These are phyloP conservation scores for Tricholoma terreum DNA, from an alignment of 768 basidiomycete species.

Conservation along the genomic window DNA sequence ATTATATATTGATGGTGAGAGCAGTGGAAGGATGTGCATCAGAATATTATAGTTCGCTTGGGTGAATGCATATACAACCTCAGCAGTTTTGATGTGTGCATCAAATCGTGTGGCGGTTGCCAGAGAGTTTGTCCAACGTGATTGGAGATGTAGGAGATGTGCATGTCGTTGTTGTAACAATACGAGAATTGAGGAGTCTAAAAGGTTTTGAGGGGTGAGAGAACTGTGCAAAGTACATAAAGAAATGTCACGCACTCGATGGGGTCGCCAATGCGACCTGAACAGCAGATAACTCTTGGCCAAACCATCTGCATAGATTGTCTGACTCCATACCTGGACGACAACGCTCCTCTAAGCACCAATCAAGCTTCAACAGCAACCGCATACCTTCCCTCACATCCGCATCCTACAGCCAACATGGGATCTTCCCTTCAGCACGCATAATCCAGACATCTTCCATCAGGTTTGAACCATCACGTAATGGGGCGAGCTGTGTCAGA, in stretches of 20 bases:
- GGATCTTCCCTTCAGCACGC: constrained; percentile 7
- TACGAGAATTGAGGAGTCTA: too few relatives aligned
- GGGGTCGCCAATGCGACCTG: constrained; percentile 18
- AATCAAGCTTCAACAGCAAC: constrained; percentile 11
- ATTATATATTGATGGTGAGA: too few relatives aligned
- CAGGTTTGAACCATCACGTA: constrained; percentile 22
- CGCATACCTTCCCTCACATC: constrained; percentile 13
- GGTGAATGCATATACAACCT: neutral
- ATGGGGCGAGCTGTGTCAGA: constrained; percentile 23
- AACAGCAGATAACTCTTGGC: constrained; percentile 23
- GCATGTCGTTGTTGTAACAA: constrained; percentile 10
- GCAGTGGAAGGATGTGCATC: too few relatives aligned
- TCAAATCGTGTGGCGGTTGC: constrained; percentile 7
- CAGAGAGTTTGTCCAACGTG: constrained; percentile 17
- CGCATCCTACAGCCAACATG: constrained; percentile 32
- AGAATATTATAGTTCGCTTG: too few relatives aligned
- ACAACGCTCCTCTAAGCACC: constrained; percentile 14
- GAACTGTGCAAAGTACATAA: too few relatives aligned
- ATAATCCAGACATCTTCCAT: constrained; percentile 39
- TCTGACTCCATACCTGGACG: constrained; percentile 19
- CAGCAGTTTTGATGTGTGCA: neutral
- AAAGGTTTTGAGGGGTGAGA: too few relatives aligned
- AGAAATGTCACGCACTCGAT: constrained; percentile 20
- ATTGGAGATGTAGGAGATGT: constrained; percentile 13
- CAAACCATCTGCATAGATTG: constrained; percentile 35